Base-by-base conservation (phyloP, 371 early-diverging fungal genomes). In the Syncephalastrum contaminatum region DNA sequence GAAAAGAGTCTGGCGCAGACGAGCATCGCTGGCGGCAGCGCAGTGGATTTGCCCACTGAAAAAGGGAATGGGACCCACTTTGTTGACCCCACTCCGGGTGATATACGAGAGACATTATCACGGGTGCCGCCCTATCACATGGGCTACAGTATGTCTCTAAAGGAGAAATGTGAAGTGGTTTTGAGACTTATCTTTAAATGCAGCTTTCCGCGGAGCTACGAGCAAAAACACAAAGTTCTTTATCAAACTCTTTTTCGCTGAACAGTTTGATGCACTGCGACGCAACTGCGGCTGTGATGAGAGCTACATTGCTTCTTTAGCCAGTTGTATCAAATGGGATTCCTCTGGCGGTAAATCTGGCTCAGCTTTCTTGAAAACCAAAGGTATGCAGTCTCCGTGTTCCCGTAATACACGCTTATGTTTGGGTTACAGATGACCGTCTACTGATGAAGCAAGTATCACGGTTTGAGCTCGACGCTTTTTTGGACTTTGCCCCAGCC, bases 321-420 rank as follows among this genome's bases (percentile, higher is more conserved):
- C 94, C 2, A 86, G 92, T 18, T 97, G 99, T 64, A 74, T 88
- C 46, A 79, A 82, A 48, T 96, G 95, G 90, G 85, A 88, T 51
- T 86, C 93, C 0, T 78, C 78, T 3, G 99, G 99, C 4, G 99
- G 99, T 22, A 95, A 95, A 69, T 94, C 94, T 0, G 94, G 96
- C 15, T 89, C 94, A 1, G 84, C 87, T 3, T 98, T 98, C 56
- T 60, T 96, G 46, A 96, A 96, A 67, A 97, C 97, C 0, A 84
- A 81, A 73, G 72, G 76, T 66, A 58, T 20, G 46, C 14, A 14
- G 3, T 12, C 2, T 10, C 10, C 10, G 0, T 30, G 16, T 4
- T 43, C 4, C 24, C 25, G n/a, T 12, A 43, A 43, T 16, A n/a
- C 20, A 47, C 6, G 12, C n/a, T 41, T 20, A 36, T 24, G 5